These are phyloP conservation scores for Xylariaceae sp. DNA, from an alignment of 2,329 filamentous ascomycete species.

Conservation along the genomic window DNA sequence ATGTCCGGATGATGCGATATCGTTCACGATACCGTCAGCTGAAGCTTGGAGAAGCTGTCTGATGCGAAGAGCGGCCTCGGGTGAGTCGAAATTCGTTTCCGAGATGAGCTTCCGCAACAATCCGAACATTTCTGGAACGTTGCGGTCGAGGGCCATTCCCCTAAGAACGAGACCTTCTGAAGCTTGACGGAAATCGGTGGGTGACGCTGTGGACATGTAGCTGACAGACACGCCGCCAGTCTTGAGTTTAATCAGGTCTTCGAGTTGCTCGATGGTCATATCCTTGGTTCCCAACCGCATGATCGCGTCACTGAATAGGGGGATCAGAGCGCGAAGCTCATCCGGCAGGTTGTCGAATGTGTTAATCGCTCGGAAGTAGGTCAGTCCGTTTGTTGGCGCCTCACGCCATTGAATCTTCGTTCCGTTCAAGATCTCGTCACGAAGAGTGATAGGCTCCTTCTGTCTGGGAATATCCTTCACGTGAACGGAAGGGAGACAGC, in stretches of 20 bases:
- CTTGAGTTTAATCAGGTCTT: constrained; percentile 93
- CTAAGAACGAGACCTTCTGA: constrained; percentile 79
- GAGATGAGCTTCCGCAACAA: constrained; percentile 73
- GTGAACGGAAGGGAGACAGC: constrained; percentile 80
- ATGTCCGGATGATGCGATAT: constrained; percentile 86
- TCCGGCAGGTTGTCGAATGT: constrained; percentile 72
- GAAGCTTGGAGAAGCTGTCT: constrained; percentile 80
- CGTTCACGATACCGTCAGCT: constrained; percentile 84
- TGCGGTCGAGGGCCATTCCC: constrained; percentile 83
- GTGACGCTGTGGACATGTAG: constrained; percentile 76
- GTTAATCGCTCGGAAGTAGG: constrained; percentile 90
- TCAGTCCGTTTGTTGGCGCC: constrained; percentile 89
- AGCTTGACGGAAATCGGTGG: constrained; percentile 62
- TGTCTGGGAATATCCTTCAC: constrained; percentile 82
- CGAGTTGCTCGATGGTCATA: constrained; percentile 87
- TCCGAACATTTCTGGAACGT: constrained; percentile 86
- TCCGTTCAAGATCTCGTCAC: constrained; percentile 60
- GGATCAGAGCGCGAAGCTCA: constrained; percentile 77
- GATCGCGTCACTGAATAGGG: constrained; percentile 84
- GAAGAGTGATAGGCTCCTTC: constrained; percentile 56
- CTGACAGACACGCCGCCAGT: constrained; percentile 85
- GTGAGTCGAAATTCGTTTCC: constrained; percentile 85
- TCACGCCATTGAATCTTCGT: constrained; percentile 83
- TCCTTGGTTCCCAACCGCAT: constrained; percentile 88
- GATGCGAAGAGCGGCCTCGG: constrained; percentile 75